Conservation (phyloP, 345 rosid species). For the Lagerstroemia speciosa region DNA sequence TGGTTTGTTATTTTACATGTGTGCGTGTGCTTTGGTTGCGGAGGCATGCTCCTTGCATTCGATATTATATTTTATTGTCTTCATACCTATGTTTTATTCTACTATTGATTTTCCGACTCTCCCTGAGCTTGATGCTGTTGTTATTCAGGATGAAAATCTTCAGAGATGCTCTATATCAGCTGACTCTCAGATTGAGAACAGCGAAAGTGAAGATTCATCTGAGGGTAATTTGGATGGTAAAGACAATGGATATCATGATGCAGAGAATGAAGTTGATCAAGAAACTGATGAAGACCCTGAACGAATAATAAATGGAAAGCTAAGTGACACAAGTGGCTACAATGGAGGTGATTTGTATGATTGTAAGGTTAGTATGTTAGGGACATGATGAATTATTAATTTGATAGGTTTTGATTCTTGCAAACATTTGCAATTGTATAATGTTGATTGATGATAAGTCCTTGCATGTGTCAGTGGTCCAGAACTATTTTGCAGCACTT, state of each 20-base stretch:
- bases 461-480: not conserved
- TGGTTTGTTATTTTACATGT: not conserved
- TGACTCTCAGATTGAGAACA: constrained; percentile 78
- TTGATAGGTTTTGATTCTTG: not conserved
- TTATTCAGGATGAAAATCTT: constrained; percentile 75
- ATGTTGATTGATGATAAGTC: not conserved
- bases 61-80: not conserved
- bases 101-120: not conserved
- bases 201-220: constrained; percentile 83
- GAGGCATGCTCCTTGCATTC: not conserved
- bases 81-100: not conserved
- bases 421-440: not conserved
- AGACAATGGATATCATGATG: constrained; percentile 76
- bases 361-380: constrained; percentile 52
- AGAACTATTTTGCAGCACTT: not conserved
- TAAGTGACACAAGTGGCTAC: constrained; percentile 85
- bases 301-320: constrained; percentile 71
- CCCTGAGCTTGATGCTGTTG: not conserved
- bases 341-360: constrained; percentile 83
- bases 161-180: constrained; percentile 93
- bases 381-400: not conserved
- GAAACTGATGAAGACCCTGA: constrained; percentile 75
- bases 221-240: constrained; percentile 72
- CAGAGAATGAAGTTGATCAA: constrained; percentile 78
- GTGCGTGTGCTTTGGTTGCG: not conserved